A percentile compares a stretch with the other conserved stretches of the same genome.
These are phyloP conservation scores for Toxicodendron radicans DNA, from an alignment of 345 rosid species.

Conservation along the genomic window DNA sequence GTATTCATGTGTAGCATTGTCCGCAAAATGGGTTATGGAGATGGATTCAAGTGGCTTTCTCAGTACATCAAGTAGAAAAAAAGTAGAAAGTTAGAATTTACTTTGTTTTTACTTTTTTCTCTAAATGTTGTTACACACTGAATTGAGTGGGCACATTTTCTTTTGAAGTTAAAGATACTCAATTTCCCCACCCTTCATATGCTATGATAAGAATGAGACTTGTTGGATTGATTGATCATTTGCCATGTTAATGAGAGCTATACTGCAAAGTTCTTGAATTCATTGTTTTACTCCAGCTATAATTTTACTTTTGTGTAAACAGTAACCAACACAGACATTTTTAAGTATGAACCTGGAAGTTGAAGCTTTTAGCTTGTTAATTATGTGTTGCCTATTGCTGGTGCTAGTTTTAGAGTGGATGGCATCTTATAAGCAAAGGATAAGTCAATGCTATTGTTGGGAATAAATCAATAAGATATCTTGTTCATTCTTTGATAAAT, in stretches of 20 bases:
- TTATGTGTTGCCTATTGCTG: too few relatives aligned
- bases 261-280: not conserved
- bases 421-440: too few relatives aligned
- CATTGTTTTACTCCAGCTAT: not conserved
- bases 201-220: not conserved
- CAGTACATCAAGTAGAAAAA: constrained; percentile 57
- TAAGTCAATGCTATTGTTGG: too few relatives aligned
- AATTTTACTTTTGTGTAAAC: too few relatives aligned
- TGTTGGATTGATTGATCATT: not conserved
- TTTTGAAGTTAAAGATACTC: constrained; percentile 13
- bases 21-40: constrained; percentile 78
- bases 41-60: constrained; percentile 77
- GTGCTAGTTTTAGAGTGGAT: too few relatives aligned
- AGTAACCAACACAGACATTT: too few relatives aligned
- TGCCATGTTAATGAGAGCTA: not conserved
- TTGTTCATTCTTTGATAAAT: not conserved
- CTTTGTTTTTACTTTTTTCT: constrained; percentile 7
- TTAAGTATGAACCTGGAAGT: too few relatives aligned
- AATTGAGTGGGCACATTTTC: constrained; percentile 22
- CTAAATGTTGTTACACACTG: constrained; percentile 23
- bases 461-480: too few relatives aligned
- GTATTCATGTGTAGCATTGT: constrained; percentile 80
- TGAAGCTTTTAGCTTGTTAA: too few relatives aligned
- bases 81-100: constrained; percentile 14
- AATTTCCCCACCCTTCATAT: not conserved